phyloP scores from a whole-genome alignment of 2,329 filamentous ascomycete genomes.

The Arthroderma sp. region DNA sequence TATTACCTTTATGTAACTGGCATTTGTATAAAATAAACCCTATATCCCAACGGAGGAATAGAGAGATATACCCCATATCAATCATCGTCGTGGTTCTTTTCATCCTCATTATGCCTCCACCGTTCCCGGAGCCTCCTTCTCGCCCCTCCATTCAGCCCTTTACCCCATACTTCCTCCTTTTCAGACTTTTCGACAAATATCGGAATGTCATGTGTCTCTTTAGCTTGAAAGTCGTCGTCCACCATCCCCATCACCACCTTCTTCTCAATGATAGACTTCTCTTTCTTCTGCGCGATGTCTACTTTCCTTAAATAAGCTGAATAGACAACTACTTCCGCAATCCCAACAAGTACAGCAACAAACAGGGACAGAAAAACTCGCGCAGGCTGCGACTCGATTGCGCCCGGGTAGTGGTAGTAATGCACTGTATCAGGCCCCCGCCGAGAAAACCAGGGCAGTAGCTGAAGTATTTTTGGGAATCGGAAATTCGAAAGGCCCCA shows the following conservation, averaged over 20 bases:
- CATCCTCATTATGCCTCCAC: slow-evolving; percentile 20
- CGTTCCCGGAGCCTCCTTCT: slow-evolving; percentile 28
- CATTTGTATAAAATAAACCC: not conserved
- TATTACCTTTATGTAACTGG: not conserved
- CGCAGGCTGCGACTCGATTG: slow-evolving; percentile 20
- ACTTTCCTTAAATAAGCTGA: slow-evolving; percentile 34
- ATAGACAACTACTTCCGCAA: slow-evolving; percentile 36
- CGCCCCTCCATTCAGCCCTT: slow-evolving; percentile 27
- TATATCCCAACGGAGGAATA: slow-evolving; percentile 2
- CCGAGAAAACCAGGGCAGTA: slow-evolving; percentile 4
- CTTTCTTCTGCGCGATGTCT: slow-evolving; percentile 24
- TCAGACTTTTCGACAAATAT: slow-evolving; percentile 1
- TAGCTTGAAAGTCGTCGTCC: slow-evolving; percentile 1
- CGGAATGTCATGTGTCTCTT: not conserved
- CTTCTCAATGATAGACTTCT: slow-evolving; percentile 25
- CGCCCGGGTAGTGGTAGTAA: slow-evolving; percentile 9
- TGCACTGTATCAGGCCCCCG: slow-evolving; percentile 6
- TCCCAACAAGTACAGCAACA: slow-evolving; percentile 29
- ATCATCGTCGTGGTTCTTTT: slow-evolving; percentile 4
- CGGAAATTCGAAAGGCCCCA: slow-evolving; percentile 28
- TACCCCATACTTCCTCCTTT: slow-evolving; percentile 29
- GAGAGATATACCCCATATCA: not conserved
- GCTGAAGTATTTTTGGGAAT: slow-evolving; percentile 18
- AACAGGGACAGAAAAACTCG: slow-evolving; percentile 29
- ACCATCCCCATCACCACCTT: slow-evolving; percentile 20